Conservation (phyloP, 2,329 filamentous ascomycete genomes). For the Xylariaceae sp. region DNA sequence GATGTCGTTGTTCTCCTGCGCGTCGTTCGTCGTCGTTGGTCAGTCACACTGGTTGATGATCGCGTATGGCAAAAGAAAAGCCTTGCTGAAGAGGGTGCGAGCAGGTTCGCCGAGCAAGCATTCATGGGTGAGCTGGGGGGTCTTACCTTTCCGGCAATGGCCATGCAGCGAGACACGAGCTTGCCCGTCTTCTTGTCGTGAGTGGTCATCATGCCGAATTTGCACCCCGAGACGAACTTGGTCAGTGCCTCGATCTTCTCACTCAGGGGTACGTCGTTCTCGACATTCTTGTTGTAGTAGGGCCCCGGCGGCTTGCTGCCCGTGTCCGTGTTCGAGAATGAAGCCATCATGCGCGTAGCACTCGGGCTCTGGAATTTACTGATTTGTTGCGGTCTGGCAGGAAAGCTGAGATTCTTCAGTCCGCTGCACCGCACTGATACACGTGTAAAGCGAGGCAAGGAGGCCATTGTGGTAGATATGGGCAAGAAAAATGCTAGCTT, state of each 20-base stretch:
- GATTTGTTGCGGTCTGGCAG: no score
- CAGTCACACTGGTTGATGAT: background rate
- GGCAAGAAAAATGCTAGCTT: no score
- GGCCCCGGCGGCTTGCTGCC: conserved; percentile 61
- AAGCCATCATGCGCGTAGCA: conserved; percentile 24
- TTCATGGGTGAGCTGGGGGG: conserved; percentile 1
- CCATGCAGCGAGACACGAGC: conserved; percentile 78
- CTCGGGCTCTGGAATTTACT: background rate
- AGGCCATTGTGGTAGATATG: no score
- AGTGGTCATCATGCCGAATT: conserved; percentile 86
- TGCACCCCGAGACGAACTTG: conserved; percentile 61
- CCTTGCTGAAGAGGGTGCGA: background rate
- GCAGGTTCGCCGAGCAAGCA: background rate
- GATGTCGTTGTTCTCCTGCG: conserved; percentile 65
- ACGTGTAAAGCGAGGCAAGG: no score
- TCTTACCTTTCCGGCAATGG: conserved; percentile 64
- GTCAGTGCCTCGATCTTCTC: conserved; percentile 69
- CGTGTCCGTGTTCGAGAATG: conserved; percentile 51
- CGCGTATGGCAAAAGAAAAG: background rate
- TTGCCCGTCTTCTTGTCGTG: conserved; percentile 54
- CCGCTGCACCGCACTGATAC: no score
- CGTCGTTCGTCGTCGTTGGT: background rate
- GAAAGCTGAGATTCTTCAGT: no score
- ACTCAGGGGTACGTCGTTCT: conserved; percentile 46
- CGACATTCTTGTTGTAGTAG: conserved; percentile 65